Evolutionary conservation across 1,139 yeast species (phyloP).

Genomic region (Tardiomyces blankii): DNA sequence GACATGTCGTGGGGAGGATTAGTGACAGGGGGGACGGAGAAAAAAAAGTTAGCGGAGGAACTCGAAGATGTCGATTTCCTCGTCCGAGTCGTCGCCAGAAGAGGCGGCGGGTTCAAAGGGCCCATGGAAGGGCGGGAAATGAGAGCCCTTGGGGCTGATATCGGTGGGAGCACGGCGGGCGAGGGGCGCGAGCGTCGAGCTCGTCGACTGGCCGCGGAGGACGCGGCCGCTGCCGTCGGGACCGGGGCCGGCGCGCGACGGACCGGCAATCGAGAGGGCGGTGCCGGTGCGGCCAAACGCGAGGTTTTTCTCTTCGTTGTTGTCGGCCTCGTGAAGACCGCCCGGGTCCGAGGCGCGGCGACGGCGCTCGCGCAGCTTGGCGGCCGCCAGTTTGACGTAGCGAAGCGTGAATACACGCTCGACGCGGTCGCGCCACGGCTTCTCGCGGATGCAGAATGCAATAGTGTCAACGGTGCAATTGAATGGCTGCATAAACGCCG

Average conservation of each 20-base stretch:
- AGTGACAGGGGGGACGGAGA: no score
- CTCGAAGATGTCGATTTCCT: not conserved
- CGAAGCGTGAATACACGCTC: conserved; percentile 16
- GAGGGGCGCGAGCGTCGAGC: not conserved
- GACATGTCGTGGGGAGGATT: no score
- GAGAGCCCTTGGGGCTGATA: not conserved
- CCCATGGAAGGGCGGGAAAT: not conserved
- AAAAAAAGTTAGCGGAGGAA: not conserved
- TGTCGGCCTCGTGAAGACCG: not conserved
- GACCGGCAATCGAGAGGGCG: not conserved
- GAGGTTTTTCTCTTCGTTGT: not conserved
- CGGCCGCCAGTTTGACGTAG: not conserved
- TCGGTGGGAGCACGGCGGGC: not conserved
- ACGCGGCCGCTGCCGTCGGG: not conserved
- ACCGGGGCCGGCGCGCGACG: not conserved
- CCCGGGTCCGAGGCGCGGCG: not conserved
- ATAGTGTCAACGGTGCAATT: conserved; percentile 68
- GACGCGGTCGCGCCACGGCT: conserved; percentile 49
- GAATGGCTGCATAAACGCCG: conserved; percentile 71
- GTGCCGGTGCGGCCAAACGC: not conserved
- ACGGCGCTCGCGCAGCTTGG: not conserved
- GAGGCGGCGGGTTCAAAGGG: not conserved
- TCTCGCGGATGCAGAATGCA: conserved; percentile 68
- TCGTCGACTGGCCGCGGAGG: not conserved
- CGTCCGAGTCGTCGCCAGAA: not conserved